Evolutionary conservation across 768 basidiomycete genomes (phyloP), one percentile per base, ranked within the genome.

Genomic region (Lyophyllum semitale): DNA sequence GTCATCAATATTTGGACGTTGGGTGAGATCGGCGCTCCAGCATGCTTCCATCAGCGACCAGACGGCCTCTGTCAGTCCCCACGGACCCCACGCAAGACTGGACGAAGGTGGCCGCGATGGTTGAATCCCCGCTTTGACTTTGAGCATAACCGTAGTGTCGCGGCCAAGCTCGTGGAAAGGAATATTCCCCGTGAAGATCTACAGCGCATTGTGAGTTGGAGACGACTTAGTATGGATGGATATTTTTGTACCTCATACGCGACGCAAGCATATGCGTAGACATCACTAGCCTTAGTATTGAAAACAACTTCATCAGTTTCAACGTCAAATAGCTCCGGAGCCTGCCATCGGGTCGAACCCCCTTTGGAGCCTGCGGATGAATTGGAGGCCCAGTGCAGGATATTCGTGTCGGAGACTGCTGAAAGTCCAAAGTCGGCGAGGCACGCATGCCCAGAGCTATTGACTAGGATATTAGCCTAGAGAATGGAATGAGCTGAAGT

Each of bases 401-500:
- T 61, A 13, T 55, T 44, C 13, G 42, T 33, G 32, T 66, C 62
- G 4, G 57, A 54, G 3, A 68, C 57, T 1, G 59, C 32, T 0
- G 63, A 55, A 17, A 68, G 63, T n/a, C n/a, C n/a, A n/a, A n/a
- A n/a, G n/a, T n/a, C n/a, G n/a, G n/a, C 60, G 15, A 70, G 45
- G 25, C 63, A 59, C 5, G 60, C 68, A 12, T 59, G 53, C 12
- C 54, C 53, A 15, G 40, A 48, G 8, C 46, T 15, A 32, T 59
- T 50, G 23, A 69, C 54, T 2, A 71, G 59, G 20, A 70, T 61
- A 33, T 68, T 70, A 8, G 58, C 58, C 66, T 70, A 22, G 18
- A 8, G 9, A 2, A 12, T 20, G 25, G n/a, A 42, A 23, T 5
- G 15, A 29, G 3, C 1, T 26, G 23, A 13, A 8, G 4, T 25